A percentile compares a stretch with the other conserved stretches of the same genome.
phyloP scores from a whole-genome alignment of 441 rosid genomes.

The Croton setiger region DNA sequence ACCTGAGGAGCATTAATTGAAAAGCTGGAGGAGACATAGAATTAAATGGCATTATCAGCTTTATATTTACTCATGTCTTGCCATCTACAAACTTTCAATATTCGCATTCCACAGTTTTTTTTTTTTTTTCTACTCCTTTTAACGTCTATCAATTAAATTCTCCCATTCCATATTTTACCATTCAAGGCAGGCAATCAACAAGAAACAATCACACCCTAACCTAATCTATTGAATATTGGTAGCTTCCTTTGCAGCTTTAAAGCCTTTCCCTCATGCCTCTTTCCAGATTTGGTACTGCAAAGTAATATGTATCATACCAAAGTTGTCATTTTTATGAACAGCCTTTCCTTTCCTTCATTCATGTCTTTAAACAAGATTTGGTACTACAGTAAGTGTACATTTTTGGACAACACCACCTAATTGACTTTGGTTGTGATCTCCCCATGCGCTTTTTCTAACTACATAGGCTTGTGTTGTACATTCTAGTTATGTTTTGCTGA shows the following conservation, averaged over 20 bases:
- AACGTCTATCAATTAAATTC: constrained; percentile 3
- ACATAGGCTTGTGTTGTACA: no score
- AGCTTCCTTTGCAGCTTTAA: constrained; percentile 4
- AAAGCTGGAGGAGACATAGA: constrained; percentile 13
- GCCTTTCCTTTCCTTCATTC: no score
- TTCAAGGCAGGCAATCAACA: not conserved
- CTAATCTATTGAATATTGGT: not conserved
- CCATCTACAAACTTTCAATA: not conserved
- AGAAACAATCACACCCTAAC: no score
- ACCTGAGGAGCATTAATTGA: not conserved
- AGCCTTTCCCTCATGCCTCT: not conserved
- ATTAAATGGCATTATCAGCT: constrained; percentile 12
- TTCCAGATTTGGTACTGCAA: no score
- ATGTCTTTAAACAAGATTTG: no score
- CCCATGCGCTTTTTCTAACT: no score
- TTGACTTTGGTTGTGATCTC: no score
- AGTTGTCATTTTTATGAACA: no score
- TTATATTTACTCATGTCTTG: not conserved
- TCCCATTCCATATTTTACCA: not conserved
- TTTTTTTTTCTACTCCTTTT: not conserved
- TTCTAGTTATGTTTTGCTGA: no score
- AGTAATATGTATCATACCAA: no score
- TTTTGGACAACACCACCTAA: no score
- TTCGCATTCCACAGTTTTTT: not conserved
- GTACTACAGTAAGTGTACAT: no score